Evolutionary conservation across 768 basidiomycete species (phyloP).

Genomic region (Pleurotus citrinopileatus): DNA sequence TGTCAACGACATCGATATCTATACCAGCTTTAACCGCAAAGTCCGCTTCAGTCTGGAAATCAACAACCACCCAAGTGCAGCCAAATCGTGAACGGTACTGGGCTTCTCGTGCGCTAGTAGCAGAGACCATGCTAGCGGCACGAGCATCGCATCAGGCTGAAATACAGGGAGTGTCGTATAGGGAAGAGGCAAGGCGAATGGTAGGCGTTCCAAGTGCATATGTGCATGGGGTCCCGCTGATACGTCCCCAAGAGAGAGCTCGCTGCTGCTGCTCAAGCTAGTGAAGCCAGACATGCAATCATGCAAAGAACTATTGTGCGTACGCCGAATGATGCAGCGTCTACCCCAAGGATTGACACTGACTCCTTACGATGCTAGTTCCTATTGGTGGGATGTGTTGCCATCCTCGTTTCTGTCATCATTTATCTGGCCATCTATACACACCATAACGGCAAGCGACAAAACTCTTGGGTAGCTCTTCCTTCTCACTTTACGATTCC

Average conservation of each 20-base stretch:
- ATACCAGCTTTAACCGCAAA: neutral
- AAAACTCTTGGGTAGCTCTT: conserved; percentile 26
- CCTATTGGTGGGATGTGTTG: conserved; percentile 19
- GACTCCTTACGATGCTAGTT: neutral
- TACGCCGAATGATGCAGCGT: neutral
- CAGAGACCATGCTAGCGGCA: conserved; percentile 57
- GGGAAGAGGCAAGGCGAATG: conserved; percentile 43
- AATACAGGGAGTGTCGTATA: conserved; percentile 35
- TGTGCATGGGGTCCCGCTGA: neutral
- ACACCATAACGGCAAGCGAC: conserved; percentile 22
- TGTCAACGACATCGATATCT: neutral
- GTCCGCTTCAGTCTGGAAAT: neutral
- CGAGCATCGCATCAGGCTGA: conserved; percentile 48
- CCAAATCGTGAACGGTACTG: conserved; percentile 54
- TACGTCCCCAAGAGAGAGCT: conserved; percentile 39
- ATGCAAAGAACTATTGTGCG: conserved; percentile 52
- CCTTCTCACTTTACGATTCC: conserved; percentile 75
- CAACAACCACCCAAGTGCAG: neutral
- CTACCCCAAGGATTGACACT: neutral
- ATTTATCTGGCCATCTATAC: conserved; percentile 31
- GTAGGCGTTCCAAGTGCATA: conserved; percentile 30
- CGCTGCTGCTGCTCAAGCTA: conserved; percentile 30
- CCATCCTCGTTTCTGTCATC: conserved; percentile 31
- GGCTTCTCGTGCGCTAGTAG: conserved; percentile 63
- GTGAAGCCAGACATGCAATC: conserved; percentile 45